Base-by-base conservation (phyloP, 768 basidiomycete species). In the Rubroboletus pulcherrimus region DNA sequence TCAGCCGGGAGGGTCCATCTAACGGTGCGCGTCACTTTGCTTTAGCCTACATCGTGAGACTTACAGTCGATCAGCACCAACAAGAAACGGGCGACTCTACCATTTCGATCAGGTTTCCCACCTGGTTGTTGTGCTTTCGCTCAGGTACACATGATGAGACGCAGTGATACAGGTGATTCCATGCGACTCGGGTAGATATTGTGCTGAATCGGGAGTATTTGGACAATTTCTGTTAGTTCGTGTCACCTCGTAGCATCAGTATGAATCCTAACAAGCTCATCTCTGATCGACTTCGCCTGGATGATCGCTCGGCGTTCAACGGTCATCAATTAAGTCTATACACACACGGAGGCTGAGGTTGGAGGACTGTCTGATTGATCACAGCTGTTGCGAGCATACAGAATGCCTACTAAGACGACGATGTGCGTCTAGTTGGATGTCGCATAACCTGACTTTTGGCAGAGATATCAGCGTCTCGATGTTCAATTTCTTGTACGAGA, bases 141-240 rank as follows among this genome's bases (percentile, higher is more conserved):
- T 4, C 37, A 9, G 7, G 7, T n/a, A 38, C 37, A 37, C 37
- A 37, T 9, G 3, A 9, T 9, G 37, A 2, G 17, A n/a, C 8
- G 9, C 37, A n/a, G 9, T 38, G 17, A 38, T 2, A 7, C 4
- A 9, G 17, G 37, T 17, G 0, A 4, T 38, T 2, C 17, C 4
- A 15, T 4, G 17, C 17, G 0, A 38, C n/a, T 8, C 14, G 1
- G 0, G 1, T n/a, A 38, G 4, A 2, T n/a, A 7, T 8, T 1
- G 8, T 17, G 6, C 35, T 15, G 14, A 5, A 15, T 14, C 34
- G 14, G 1, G 34, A 7, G 35, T 1, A n/a, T 6, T 1, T 15
- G 6, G 5, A 17, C 17, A 17, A 1, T 1, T 7, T 8, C 37
- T 8, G 7, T 37, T 15, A n/a, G 17, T 9, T 8, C 4, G 8